Conservation (phyloP, 495 filamentous ascomycete species). For the Penicillium odoratum region DNA sequence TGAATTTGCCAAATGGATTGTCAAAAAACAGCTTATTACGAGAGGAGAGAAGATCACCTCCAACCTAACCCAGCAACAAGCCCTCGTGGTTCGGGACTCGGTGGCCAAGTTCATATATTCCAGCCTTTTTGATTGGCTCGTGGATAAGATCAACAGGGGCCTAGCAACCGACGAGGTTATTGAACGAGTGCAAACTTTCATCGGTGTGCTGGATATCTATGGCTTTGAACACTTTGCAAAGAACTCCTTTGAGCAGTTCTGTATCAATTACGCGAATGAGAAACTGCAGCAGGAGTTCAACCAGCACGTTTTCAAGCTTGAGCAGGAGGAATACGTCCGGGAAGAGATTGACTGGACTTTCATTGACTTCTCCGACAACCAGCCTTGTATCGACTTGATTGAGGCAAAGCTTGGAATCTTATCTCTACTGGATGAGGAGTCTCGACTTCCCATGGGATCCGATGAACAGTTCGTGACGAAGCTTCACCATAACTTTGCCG, state of each 20-base stretch:
- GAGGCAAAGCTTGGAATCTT: conserved; percentile 95
- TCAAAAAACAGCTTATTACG: conserved; percentile 98
- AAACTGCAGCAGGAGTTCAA: conserved; percentile 99
- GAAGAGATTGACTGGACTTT: conserved; percentile 99
- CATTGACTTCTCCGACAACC: conserved; percentile 99
- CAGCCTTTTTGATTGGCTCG: conserved; percentile 97
- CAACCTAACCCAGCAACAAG: conserved; percentile 91
- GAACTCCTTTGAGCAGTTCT: conserved; percentile 99
- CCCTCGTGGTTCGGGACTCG: conserved; percentile 91
- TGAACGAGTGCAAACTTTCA: conserved; percentile 83
- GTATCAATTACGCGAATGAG: conserved; percentile 99
- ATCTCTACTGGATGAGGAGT: conserved; percentile 93
- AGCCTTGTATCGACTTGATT: conserved; percentile 99
- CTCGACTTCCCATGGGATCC: conserved; percentile 91
- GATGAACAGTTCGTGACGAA: conserved; percentile 98
- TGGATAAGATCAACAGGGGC: conserved; percentile 89
- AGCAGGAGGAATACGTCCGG: conserved; percentile 96
- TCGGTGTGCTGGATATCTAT: conserved; percentile 99
- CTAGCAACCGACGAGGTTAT: conserved; percentile 88
- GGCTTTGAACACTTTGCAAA: conserved; percentile 99
- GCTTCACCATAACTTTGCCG: conserved; percentile 90
- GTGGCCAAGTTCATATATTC: conserved; percentile 99
- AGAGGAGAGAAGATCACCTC: conserved; percentile 97
- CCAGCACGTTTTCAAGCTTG: conserved; percentile 99
- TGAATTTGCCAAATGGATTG: conserved; percentile 97